Evolutionary conservation across 257 asterid genomes (phyloP), one percentile per base, ranked within the genome.

Genomic region (Fraxinus cuspidata): DNA sequence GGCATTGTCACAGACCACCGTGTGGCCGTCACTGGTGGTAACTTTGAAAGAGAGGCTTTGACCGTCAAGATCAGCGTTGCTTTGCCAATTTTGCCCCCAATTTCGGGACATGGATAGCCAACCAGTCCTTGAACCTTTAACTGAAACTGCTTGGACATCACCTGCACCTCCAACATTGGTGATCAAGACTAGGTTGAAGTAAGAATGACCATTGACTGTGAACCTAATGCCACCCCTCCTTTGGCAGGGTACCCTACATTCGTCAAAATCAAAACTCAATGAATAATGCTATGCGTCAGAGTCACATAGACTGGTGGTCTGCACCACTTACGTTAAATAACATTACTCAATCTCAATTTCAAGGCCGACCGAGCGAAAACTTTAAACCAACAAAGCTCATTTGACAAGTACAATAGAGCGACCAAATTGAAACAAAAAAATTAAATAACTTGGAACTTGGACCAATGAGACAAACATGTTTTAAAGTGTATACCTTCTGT

Each of bases 1-100:
- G 51, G 67, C 87, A 56, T 85, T 80, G 76, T 80, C 29, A 71
- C 82, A 78, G 6, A 71, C 35, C 3, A 82, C 9, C 0, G 89
- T 84, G 21, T 70, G 86, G 44, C 87, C 88, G 5, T 87, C 90
- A 35, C 91, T 82, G 1, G 86, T 82, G 78, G 88, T 87, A 63
- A 89, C 88, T 74, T 78, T 85, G 38, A 89, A 85, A 0, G 93
- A 87, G 71, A 89, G 83, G 84, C 65, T 77, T 47, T 87, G 93
- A 0, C 91, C 89, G 29, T 87, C 85, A 29, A 89, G 81, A n/a
- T 71, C 19, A 19, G 86, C 70, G 78, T 80, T 85, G 86, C 88
- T 85, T 70, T 87, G 91, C 93, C 92, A 88, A 69, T 83, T 89
- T 75, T 87, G 90, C 11, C 89, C 93, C 93, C 91, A 89, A 34